These are phyloP conservation scores for Pontederia paniculata DNA, from an alignment of 176 grass and related monocot species.

Conservation along the genomic window DNA sequence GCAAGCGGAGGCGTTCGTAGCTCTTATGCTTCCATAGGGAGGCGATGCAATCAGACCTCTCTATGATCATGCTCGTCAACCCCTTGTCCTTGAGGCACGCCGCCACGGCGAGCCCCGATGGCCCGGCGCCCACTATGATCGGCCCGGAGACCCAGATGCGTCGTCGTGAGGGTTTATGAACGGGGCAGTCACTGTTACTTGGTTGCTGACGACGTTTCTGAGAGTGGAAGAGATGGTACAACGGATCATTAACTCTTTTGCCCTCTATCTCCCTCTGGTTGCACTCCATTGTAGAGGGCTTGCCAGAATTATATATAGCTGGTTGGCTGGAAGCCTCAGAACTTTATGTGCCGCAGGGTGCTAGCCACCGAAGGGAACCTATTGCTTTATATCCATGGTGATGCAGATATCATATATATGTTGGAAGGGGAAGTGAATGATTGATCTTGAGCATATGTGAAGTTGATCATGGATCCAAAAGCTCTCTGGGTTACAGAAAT, in stretches of 20 bases:
- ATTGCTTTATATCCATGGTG: too few relatives aligned
- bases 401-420: too few relatives aligned
- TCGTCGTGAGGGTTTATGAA: constrained; percentile 21
- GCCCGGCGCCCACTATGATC: constrained; percentile 84
- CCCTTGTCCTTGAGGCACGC: constrained; percentile 77
- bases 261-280: background rate
- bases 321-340: background rate
- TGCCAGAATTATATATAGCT: background rate
- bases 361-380: too few relatives aligned
- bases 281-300: background rate
- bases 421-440: too few relatives aligned
- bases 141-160: constrained; percentile 42
- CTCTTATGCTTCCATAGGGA: constrained; percentile 83
- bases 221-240: background rate
- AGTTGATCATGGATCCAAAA: too few relatives aligned
- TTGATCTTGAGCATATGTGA: too few relatives aligned
- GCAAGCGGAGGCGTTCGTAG: constrained; percentile 88
- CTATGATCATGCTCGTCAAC: constrained; percentile 57
- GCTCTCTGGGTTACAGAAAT: too few relatives aligned
- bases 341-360: too few relatives aligned
- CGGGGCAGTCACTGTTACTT: background rate
- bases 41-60: constrained; percentile 80
- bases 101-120: constrained; percentile 82
- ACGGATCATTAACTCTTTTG: constrained; percentile 3
- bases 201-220: background rate